phyloP scores from a whole-genome alignment of 1,284 basidiomycete genomes.

The Phaffia rhodozyma region DNA sequence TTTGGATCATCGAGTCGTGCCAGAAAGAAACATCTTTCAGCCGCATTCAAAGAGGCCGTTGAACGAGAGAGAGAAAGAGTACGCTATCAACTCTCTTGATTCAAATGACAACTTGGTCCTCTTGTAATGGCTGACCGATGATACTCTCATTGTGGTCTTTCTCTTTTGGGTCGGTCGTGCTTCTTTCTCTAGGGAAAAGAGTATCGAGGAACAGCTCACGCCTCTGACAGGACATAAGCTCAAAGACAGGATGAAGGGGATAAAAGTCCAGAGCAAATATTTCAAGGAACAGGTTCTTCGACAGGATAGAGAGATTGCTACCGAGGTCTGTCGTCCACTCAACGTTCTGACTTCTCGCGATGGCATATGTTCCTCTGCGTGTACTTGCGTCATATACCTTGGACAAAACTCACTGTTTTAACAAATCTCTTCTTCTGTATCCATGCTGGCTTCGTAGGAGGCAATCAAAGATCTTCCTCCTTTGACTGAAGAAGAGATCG shows the following conservation, averaged over 20 bases:
- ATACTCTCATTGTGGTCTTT: too few species aligned
- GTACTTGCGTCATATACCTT: background rate
- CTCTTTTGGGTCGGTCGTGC: too few species aligned
- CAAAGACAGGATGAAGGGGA: conserved; percentile 1
- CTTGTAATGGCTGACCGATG: too few species aligned
- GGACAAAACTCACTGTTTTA: background rate
- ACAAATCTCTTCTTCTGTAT: background rate
- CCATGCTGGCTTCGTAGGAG: background rate
- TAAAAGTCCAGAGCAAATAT: background rate
- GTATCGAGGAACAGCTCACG: background rate
- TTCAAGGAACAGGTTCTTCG: background rate
- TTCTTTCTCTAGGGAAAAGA: background rate
- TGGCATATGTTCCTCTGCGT: background rate
- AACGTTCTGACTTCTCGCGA: too few species aligned
- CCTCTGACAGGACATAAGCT: background rate
- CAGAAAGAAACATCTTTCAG: too few species aligned
- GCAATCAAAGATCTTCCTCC: conserved; percentile 2
- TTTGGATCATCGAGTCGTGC: too few species aligned
- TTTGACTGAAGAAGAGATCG: conserved; percentile 14
- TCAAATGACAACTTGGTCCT: too few species aligned
- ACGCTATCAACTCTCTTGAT: too few species aligned
- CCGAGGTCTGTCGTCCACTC: background rate
- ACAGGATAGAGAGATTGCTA: background rate
- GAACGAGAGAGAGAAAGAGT: too few species aligned
- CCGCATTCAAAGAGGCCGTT: too few species aligned